These are phyloP conservation scores for Teratosphaeria epicoccoides DNA, from an alignment of 2,329 filamentous ascomycete genomes.

Conservation along the genomic window DNA sequence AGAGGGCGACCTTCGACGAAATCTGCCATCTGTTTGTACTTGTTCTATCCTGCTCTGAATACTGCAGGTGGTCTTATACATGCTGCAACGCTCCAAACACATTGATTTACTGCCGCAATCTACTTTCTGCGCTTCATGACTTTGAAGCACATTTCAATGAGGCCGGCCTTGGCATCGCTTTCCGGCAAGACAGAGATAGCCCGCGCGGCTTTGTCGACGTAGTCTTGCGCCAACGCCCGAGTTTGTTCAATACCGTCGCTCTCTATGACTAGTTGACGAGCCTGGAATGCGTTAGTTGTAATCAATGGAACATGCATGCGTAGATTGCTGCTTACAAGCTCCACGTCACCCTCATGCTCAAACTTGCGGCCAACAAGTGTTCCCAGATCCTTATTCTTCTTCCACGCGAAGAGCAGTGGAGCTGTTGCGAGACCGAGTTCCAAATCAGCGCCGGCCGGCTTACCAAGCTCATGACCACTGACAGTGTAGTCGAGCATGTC, in stretches of 20 bases:
- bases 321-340: conserved; percentile 51
- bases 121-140: conserved; percentile 80
- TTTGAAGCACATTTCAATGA: conserved; percentile 90
- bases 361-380: conserved; percentile 89
- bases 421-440: conserved; percentile 90
- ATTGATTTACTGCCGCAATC: background rate
- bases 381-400: conserved; percentile 67
- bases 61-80: background rate
- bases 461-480: conserved; percentile 73
- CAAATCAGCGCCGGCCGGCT: conserved; percentile 87
- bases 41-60: background rate
- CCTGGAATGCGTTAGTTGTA: conserved; percentile 44
- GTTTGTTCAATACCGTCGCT: conserved; percentile 90
- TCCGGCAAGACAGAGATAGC: conserved; percentile 79
- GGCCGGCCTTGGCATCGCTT: conserved; percentile 85
- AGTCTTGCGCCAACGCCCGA: conserved; percentile 78
- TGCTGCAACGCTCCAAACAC: background rate
- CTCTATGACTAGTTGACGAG: conserved; percentile 69
- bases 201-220: conserved; percentile 74
- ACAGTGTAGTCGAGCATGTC: conserved; percentile 96
- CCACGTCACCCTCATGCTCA: conserved; percentile 68
- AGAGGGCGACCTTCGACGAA: background rate
- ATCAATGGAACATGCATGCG: background rate
- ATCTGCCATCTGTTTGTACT: background rate
- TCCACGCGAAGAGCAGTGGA: conserved; percentile 87